Base-by-base conservation (phyloP, 257 asterid species). In the Jacaranda copaia region DNA sequence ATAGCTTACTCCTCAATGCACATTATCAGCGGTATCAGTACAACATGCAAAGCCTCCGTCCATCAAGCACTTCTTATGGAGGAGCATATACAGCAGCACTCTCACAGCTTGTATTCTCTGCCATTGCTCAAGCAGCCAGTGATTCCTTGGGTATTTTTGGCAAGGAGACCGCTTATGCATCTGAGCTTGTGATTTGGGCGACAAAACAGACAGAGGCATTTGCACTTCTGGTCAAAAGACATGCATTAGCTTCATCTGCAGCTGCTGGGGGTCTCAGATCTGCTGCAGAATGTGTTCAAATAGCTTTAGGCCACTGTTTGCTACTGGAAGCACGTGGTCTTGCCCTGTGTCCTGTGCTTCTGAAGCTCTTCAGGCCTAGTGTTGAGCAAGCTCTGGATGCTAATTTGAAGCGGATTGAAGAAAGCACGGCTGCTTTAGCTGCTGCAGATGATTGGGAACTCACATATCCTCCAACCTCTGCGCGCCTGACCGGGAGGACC, bases 361-460 rank as follows among this genome's bases (percentile, higher is more conserved):
- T 93, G 81, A 93, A 89, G 86, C 97, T 87, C 72, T 96, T 93
- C 83, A 93, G 98, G 85, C 97, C 97, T 73, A 93, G 99, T 69
- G 97, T 93, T 69, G 98, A 96, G 91, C 99, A 91, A 84, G 98
- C 99, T 43, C 79, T 96, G 82, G 99, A 96, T 81, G 98, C 99
- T 80, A 93, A 96, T 88, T 57, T 96, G 82, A 96, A 93, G 87
- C 87, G 99, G 79, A 96, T 96, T 80, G 98, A 96, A 83, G 99
- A 93, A 84, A 93, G 97, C 74, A 87, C 99, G 51, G 92, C 96
- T 87, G 99, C 99, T 81, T 85, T 96, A 77, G 97, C 98, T 73
- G 99, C 98, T 77, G 99, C 97, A 77, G 98, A 96, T 89, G 87
- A 91, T 74, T 96, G 99, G 99, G 97, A 90, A 80, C 98, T 96